phyloP scores from a whole-genome alignment of 306 rosid genomes.

The Lathyrus aphaca region DNA sequence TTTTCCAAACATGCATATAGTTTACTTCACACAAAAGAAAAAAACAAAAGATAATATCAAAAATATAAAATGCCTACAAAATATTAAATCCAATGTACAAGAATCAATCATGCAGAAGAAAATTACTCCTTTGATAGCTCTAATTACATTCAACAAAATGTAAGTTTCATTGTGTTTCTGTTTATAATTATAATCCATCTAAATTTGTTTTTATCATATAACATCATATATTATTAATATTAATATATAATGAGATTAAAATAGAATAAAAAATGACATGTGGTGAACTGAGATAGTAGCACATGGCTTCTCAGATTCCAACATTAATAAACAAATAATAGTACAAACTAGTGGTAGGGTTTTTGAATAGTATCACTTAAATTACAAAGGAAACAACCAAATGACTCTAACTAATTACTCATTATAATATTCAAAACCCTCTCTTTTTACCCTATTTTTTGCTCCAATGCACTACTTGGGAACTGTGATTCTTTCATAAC shows the following conservation, averaged over 20 bases:
- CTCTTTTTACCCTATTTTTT: conserved; percentile 12
- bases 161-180: neutral
- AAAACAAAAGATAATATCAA: neutral
- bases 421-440: conserved; percentile 17
- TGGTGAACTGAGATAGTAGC: conserved; percentile 77
- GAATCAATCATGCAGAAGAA: neutral
- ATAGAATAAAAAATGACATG: conserved; percentile 63
- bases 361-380: conserved; percentile 4
- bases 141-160: neutral
- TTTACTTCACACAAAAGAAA: neutral
- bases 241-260: conserved; percentile 25
- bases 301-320: conserved; percentile 79
- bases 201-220: too few relatives aligned
- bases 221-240: too few relatives aligned
- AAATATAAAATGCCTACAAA: neutral
- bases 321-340: neutral
- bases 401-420: conserved; percentile 18
- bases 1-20: too few relatives aligned
- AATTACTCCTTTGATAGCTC: neutral
- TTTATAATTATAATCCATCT: neutral
- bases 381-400: conserved; percentile 39
- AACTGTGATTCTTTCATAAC: conserved; percentile 43
- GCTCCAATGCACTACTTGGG: conserved; percentile 44
- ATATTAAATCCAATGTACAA: neutral
- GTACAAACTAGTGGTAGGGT: conserved; percentile 5